A percentile compares a stretch with the other conserved stretches of the same genome.
These are phyloP conservation scores for Vickermania spadyakhi DNA, from an alignment of 208 protist species.

Conservation along the genomic window DNA sequence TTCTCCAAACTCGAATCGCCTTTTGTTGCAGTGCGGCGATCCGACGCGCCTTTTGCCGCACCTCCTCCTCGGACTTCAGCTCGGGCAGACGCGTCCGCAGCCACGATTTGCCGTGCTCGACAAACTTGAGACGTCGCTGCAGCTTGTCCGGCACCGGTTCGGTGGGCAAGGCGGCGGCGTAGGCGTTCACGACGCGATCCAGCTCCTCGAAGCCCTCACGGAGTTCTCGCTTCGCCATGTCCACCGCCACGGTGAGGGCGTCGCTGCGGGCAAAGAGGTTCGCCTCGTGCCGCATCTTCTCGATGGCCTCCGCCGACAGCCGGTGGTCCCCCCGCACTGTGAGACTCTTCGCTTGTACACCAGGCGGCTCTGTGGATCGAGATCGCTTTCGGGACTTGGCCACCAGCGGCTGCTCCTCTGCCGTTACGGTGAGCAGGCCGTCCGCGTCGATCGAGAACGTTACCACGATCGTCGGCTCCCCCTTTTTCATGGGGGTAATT, in stretches of 20 bases:
- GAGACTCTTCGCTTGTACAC: slow-evolving; percentile 87
- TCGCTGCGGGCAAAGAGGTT: slow-evolving; percentile 33
- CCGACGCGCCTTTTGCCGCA: slow-evolving; percentile 45
- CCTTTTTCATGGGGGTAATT: slow-evolving; percentile 94
- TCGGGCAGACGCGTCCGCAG: slow-evolving; percentile 26
- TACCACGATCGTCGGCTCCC: slow-evolving; percentile 97
- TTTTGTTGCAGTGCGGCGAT: slow-evolving; percentile 21
- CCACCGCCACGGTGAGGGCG: slow-evolving; percentile 16
- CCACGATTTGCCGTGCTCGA: slow-evolving; percentile 49
- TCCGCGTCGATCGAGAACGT: slow-evolving; percentile 97
- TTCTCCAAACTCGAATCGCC: slow-evolving; percentile 4
- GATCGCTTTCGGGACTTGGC: background rate
- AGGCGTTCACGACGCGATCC: slow-evolving; percentile 16
- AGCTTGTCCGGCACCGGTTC: slow-evolving; percentile 13
- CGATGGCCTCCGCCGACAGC: slow-evolving; percentile 51
- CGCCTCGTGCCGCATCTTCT: slow-evolving; percentile 45
- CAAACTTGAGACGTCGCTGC: slow-evolving; percentile 43
- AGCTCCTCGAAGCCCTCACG: slow-evolving; percentile 24
- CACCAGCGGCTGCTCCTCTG: slow-evolving; percentile 11
- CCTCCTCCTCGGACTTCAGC: slow-evolving; percentile 28
- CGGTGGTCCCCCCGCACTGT: slow-evolving; percentile 84
- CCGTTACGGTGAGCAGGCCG: slow-evolving; percentile 96
- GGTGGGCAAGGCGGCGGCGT: slow-evolving; percentile 23
- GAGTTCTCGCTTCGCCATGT: slow-evolving; percentile 17
- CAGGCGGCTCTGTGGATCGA: slow-evolving; percentile 92